Evolutionary conservation across 345 rosid genomes (phyloP).

Genomic region (Bruguiera parviflora): DNA sequence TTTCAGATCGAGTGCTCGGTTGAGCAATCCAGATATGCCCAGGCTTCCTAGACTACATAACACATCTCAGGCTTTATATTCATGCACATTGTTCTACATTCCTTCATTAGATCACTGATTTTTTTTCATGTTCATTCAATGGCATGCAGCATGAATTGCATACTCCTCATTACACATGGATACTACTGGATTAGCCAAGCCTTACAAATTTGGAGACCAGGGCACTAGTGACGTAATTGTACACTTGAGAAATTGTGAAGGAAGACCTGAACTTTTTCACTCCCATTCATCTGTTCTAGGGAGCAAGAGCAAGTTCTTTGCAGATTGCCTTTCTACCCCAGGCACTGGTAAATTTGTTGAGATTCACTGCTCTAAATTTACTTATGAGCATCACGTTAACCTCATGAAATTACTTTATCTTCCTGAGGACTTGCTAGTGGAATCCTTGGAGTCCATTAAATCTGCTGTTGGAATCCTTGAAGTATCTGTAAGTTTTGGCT

Average conservation of each 20-base stretch:
- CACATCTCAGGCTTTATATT: neutral
- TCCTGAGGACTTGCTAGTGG: constrained; percentile 30
- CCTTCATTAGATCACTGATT: constrained; percentile 2
- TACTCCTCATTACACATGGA: constrained; percentile 34
- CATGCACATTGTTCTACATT: constrained; percentile 6
- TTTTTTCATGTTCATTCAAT: constrained; percentile 12
- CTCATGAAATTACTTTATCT: constrained; percentile 41
- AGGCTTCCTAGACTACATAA: neutral
- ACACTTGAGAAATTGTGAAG: constrained; percentile 34
- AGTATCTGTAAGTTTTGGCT: constrained; percentile 36
- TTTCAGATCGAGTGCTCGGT: neutral
- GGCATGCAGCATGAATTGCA: constrained; percentile 35
- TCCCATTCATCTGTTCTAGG: constrained; percentile 36
- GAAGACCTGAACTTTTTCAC: constrained; percentile 42
- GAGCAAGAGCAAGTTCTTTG: constrained; percentile 42
- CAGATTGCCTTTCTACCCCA: constrained; percentile 28
- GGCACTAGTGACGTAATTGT: constrained; percentile 34
- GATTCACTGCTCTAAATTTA: constrained; percentile 36
- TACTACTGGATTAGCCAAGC: constrained; percentile 20
- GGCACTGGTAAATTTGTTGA: constrained; percentile 23
- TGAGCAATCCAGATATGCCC: constrained; percentile 6
- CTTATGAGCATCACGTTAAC: constrained; percentile 41
- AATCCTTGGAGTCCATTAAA: constrained; percentile 39
- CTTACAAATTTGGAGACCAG: constrained; percentile 35
- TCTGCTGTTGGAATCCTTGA: constrained; percentile 47